phyloP scores from a whole-genome alignment of 2,329 filamentous ascomycete genomes.

The Colletotrichum gigasporum region DNA sequence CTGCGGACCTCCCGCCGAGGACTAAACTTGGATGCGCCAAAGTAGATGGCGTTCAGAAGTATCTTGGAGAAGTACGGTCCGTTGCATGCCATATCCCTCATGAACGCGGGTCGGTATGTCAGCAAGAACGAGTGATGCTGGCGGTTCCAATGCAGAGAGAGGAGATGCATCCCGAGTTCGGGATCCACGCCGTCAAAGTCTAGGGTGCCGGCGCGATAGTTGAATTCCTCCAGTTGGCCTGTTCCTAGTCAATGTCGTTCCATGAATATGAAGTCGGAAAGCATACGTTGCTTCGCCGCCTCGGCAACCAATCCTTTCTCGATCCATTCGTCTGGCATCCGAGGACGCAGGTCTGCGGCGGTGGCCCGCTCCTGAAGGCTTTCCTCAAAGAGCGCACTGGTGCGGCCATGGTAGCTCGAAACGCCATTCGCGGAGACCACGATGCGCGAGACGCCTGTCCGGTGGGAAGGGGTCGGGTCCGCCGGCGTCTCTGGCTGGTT shows the following conservation, averaged over 20 bases:
- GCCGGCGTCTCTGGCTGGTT: neutral
- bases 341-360: conserved; percentile 32
- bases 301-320: conserved; percentile 57
- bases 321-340: conserved; percentile 50
- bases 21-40: conserved; percentile 55
- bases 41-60: conserved; percentile 64
- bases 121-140: conserved; percentile 59
- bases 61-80: conserved; percentile 67
- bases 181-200: conserved; percentile 66
- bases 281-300: conserved; percentile 52
- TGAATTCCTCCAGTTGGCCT: conserved; percentile 59
- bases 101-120: conserved; percentile 62
- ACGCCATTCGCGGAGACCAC: conserved; percentile 50
- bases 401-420: conserved; percentile 59
- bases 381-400: conserved; percentile 58
- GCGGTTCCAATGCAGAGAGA: conserved; percentile 62
- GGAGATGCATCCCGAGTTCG: conserved; percentile 59
- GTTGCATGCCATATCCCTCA: conserved; percentile 60
- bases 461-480: neutral
- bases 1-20: conserved; percentile 54
- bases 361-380: conserved; percentile 33
- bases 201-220: conserved; percentile 53
- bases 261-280: neutral
- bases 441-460: conserved; percentile 44
- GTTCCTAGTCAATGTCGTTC: neutral